These are phyloP conservation scores for Bauhinia variegata DNA, from an alignment of 306 rosid species.

Conservation along the genomic window DNA sequence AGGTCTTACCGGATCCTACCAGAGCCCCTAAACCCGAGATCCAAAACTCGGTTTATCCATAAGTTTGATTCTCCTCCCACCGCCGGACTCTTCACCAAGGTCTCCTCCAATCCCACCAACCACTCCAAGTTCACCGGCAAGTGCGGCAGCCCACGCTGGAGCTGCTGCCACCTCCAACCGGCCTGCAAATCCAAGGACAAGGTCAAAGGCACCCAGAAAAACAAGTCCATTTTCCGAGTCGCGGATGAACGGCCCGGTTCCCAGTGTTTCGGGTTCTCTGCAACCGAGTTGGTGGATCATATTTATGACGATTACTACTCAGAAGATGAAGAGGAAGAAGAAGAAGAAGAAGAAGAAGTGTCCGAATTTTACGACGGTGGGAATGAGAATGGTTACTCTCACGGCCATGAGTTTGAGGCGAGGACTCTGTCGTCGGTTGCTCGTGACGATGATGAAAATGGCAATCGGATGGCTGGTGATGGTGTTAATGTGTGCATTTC, in stretches of 20 bases:
- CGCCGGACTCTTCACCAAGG: conserved; percentile 61
- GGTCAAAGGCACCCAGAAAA: conserved; percentile 61
- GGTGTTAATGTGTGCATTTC: conserved; percentile 27
- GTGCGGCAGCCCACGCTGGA: conserved; percentile 50
- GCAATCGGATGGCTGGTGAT: conserved; percentile 26
- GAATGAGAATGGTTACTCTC: background rate
- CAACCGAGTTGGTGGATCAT: conserved; percentile 46
- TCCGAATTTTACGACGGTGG: conserved; percentile 1
- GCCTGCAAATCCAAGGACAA: conserved; percentile 61
- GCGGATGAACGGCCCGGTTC: conserved; percentile 22
- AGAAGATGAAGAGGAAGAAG: too few relatives aligned
- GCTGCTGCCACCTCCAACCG: conserved; percentile 55
- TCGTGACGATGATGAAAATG: conserved; percentile 1
- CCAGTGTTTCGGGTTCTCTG: conserved; percentile 38
- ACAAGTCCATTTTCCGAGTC: conserved; percentile 46
- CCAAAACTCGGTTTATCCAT: conserved; percentile 40
- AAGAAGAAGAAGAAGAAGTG: too few relatives aligned
- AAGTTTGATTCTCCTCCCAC: conserved; percentile 51
- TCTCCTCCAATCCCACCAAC: conserved; percentile 68
- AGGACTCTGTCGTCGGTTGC: background rate
- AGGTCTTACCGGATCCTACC: conserved; percentile 58
- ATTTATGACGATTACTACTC: background rate
- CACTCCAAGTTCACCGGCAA: conserved; percentile 85
- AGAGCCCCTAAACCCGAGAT: conserved; percentile 46
- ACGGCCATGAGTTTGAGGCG: background rate